Base-by-base conservation (phyloP, 805 yeast genomes). In the Sungouiella blattae region DNA sequence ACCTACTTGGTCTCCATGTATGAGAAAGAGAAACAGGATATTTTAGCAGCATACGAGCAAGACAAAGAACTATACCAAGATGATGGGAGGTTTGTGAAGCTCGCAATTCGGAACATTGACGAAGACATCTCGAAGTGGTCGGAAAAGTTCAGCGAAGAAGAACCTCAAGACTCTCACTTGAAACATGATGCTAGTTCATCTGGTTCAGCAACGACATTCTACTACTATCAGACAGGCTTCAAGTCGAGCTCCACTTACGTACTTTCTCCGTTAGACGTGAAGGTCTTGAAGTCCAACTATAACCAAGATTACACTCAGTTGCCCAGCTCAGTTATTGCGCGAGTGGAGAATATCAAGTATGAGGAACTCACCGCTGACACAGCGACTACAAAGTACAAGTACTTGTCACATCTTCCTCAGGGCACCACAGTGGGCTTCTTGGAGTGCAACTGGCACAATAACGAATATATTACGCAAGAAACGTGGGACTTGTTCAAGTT, bases 401-500 rank as follows among this genome's bases (percentile, higher is more conserved):
- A 84, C 55, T 60, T 93, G 37, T 72, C 84, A 1, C 91, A 91
- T 57, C 60, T 88, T 15, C 97, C 98, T 0, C 55, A 77, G 18
- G 97, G 97, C 1, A 83, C 96, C 0, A 84, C 83, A 34, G 58
- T 91, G 28, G 94, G 88, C 8, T 79, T 86, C 43, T 54, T 93
- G 36, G 98, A 93, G 49, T 74, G 96, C 33, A 82, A 87, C 53
- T 91, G 98, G 98, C 42, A 37, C 21, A 41, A 57, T 11, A 65
- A 58, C 46, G 65, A 58, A 37, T 56, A 36, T 33, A 47, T 67
- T 8, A 36, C 44, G 15, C 40, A 41, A n/a, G 69, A 59, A 34
- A 58, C 57, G 35, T 68, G 63, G 69, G 60, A 62, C 2, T 51
- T 55, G 18, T 83, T 78, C 55, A 67, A 71, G 31, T 67, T 64